Percentiles rank a stretch among this genome's conserved stretches.
phyloP scores from a whole-genome alignment of 352 stramenopile species.

The Hyphochytrium catenoides region DNA sequence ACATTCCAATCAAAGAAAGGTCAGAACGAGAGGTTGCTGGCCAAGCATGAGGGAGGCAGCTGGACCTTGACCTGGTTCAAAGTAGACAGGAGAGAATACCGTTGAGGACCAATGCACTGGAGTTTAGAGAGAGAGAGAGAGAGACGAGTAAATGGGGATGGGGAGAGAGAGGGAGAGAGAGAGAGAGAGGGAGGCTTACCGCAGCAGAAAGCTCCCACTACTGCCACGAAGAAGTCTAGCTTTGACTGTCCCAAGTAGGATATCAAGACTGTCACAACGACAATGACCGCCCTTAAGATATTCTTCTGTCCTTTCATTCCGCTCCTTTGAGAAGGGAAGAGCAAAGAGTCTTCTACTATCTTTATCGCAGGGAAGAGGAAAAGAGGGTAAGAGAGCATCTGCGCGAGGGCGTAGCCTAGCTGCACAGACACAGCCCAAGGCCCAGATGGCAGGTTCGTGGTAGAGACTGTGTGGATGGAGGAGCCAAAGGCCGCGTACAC shows the following conservation, averaged over 20 bases:
- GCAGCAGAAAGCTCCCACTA: slow-evolving; percentile 49
- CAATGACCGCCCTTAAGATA: slow-evolving; percentile 26
- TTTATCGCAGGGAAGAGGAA: slow-evolving; percentile 51
- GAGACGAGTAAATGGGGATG: too few relatives aligned
- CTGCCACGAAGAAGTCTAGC: slow-evolving; percentile 51
- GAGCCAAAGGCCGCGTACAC: slow-evolving; percentile 51
- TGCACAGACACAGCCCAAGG: slow-evolving; percentile 44
- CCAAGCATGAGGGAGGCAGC: too few relatives aligned
- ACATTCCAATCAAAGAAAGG: too few relatives aligned
- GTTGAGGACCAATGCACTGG: too few relatives aligned
- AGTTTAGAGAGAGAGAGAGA: too few relatives aligned
- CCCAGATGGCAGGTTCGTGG: slow-evolving; percentile 34
- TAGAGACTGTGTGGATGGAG: slow-evolving; percentile 30
- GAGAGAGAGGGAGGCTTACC: slow-evolving; percentile 17
- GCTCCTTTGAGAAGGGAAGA: slow-evolving; percentile 29
- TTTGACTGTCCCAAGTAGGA: slow-evolving; percentile 41
- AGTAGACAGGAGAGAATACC: too few relatives aligned
- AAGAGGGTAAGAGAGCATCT: slow-evolving; percentile 43
- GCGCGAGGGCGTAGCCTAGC: slow-evolving; percentile 39
- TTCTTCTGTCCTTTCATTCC: slow-evolving; percentile 45
- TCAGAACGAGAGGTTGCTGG: too few relatives aligned
- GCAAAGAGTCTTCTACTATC: slow-evolving; percentile 55
- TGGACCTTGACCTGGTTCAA: too few relatives aligned
- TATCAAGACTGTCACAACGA: slow-evolving; percentile 31
- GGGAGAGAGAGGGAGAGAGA: too few relatives aligned